phyloP scores from a whole-genome alignment of 768 basidiomycete species.

The Saitozyma podzolica region DNA sequence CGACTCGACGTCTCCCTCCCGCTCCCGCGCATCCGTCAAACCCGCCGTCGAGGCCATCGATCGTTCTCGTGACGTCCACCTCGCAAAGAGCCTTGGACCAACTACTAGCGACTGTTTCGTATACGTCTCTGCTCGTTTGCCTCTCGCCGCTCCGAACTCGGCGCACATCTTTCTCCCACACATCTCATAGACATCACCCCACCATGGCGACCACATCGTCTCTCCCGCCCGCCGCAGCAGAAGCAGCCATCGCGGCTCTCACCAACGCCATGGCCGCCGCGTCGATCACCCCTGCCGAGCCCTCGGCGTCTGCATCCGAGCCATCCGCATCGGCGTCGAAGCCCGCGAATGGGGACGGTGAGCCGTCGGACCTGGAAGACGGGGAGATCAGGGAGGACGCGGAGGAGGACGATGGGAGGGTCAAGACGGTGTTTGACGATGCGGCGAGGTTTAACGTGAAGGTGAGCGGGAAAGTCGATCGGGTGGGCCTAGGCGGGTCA shows the following conservation, averaged over 20 bases:
- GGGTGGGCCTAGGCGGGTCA: not conserved
- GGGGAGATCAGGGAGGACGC: constrained; percentile 70
- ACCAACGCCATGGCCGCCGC: constrained; percentile 33
- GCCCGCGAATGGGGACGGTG: not conserved
- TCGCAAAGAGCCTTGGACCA: too few relatives aligned
- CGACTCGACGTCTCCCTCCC: too few relatives aligned
- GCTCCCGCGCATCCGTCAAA: too few relatives aligned
- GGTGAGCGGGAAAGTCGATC: constrained; percentile 56
- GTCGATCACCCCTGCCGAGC: constrained; percentile 22
- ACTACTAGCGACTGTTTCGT: too few relatives aligned
- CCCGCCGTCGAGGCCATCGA: too few relatives aligned
- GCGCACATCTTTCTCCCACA: too few relatives aligned
- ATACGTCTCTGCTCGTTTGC: too few relatives aligned
- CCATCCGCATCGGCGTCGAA: constrained; percentile 10
- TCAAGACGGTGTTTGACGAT: constrained; percentile 91
- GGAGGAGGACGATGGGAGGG: constrained; percentile 55
- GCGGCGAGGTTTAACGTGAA: constrained; percentile 94
- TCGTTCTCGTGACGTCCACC: too few relatives aligned
- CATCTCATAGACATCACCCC: not conserved
- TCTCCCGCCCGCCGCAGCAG: constrained; percentile 27
- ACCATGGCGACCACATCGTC: constrained; percentile 19
- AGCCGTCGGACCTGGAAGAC: constrained; percentile 58
- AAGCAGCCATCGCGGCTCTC: constrained; percentile 28
- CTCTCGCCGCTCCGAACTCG: too few relatives aligned
- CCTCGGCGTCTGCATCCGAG: constrained; percentile 14